Conservation (phyloP, 208 protist genomes). For the Acanthamoeba triangularis region DNA sequence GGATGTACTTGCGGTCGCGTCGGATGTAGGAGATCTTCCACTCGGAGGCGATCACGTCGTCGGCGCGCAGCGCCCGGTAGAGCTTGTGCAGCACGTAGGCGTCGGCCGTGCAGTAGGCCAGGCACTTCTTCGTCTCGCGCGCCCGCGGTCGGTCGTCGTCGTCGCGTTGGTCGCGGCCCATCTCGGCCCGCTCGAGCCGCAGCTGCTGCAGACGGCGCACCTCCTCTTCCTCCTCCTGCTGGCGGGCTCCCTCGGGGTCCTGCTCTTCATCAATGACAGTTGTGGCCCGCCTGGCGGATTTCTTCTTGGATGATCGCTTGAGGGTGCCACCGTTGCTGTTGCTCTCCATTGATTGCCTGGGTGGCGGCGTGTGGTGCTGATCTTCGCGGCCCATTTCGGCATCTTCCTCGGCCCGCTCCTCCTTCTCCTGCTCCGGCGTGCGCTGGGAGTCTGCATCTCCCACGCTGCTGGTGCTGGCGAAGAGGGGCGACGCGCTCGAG, state of each 20-base stretch:
- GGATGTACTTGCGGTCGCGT: constrained; percentile 45
- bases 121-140: not conserved
- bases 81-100: constrained; percentile 14
- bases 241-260: not conserved
- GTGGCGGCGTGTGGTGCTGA: not conserved
- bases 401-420: not conserved
- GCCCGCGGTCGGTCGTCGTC: not conserved
- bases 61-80: constrained; percentile 4
- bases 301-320: not conserved
- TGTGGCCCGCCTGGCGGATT: not conserved
- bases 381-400: not conserved
- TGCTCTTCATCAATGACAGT: not conserved
- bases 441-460: not conserved
- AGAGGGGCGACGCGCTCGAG: not conserved
- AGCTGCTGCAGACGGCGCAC: not conserved
- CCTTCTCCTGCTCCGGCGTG: not conserved
- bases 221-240: not conserved
- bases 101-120: constrained; percentile 31
- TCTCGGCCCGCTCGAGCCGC: constrained; percentile 9
- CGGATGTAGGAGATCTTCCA: constrained; percentile 65
- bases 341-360: not conserved
- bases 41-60: constrained; percentile 28
- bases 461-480: not conserved
- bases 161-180: not conserved
- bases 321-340: not conserved